A percentile compares a stretch with the other conserved stretches of the same genome.
phyloP scores from a whole-genome alignment of 306 rosid species.

The Dryas octopetala region DNA sequence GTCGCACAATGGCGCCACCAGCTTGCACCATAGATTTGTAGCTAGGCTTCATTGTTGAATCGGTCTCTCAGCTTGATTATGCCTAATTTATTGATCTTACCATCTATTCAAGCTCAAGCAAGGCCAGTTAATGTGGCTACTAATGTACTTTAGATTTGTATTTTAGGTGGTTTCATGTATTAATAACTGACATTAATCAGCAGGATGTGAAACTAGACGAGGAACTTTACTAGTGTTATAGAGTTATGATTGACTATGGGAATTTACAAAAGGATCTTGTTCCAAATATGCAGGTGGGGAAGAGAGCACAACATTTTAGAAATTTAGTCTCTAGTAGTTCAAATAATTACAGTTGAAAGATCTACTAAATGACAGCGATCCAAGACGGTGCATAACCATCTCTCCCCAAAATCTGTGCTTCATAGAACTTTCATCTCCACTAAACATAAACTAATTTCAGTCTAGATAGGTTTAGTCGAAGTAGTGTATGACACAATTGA shows the following conservation, averaged over 20 bases:
- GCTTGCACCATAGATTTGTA: neutral
- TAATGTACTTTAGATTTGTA: constrained; percentile 19
- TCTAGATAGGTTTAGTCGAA: no score
- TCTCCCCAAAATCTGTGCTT: neutral
- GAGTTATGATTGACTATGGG: neutral
- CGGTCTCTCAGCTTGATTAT: neutral
- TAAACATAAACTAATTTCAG: neutral
- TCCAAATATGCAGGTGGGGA: neutral
- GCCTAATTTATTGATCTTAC: neutral
- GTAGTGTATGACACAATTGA: neutral
- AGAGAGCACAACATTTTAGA: neutral
- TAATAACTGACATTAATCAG: constrained; percentile 20
- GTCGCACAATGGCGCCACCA: neutral
- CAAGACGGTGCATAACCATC: neutral
- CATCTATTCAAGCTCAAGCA: constrained; percentile 1
- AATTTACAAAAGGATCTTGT: neutral
- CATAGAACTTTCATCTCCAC: neutral
- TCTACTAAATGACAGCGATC: neutral
- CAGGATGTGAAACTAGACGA: constrained; percentile 6
- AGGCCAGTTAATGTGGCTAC: neutral
- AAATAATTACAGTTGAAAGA: neutral
- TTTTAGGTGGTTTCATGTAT: constrained; percentile 27
- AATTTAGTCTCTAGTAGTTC: neutral
- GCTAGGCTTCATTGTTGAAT: neutral
- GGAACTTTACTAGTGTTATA: neutral